A percentile compares a stretch with the other conserved stretches of the same genome.
Conservation (phyloP, 2,329 filamentous ascomycete species). For the Madurella fahalii region DNA sequence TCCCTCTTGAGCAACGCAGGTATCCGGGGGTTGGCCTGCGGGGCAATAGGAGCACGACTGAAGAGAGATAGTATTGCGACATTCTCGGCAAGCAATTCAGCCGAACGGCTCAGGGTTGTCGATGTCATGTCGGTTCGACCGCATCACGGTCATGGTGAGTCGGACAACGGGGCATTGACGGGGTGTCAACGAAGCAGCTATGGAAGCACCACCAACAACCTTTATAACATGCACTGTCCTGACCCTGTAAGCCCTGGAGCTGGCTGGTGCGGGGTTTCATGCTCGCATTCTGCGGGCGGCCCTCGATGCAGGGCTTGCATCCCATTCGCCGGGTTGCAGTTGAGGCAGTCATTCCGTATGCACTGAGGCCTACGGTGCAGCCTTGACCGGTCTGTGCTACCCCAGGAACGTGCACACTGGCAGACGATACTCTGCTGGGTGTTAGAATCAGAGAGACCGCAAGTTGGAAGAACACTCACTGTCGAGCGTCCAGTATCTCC, state of each 20-base stretch:
- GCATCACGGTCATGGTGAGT: neutral
- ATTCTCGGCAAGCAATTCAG: slow-evolving; percentile 14
- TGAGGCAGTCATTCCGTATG: neutral
- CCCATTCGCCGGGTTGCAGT: slow-evolving; percentile 10
- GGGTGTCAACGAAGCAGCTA: neutral
- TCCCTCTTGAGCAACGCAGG: neutral
- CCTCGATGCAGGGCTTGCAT: neutral
- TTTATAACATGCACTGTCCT: neutral
- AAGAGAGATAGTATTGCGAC: slow-evolving; percentile 15
- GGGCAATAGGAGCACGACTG: neutral
- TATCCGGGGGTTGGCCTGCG: slow-evolving; percentile 3
- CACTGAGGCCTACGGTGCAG: slow-evolving; percentile 16
- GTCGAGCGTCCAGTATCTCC: slow-evolving; percentile 85
- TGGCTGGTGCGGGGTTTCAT: neutral
- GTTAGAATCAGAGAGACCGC: slow-evolving; percentile 27
- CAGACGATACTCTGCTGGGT: slow-evolving; percentile 59
- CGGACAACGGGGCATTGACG: neutral
- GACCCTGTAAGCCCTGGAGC: neutral
- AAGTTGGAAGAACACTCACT: slow-evolving; percentile 42
- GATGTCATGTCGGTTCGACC: neutral
- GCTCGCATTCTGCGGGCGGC: slow-evolving; percentile 2
- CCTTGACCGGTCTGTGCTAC: neutral
- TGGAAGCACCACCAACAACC: neutral
- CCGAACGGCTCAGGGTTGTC: neutral
- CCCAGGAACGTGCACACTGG: slow-evolving; percentile 70